Percentiles rank a stretch among this genome's conserved stretches.
phyloP scores from a whole-genome alignment of 768 basidiomycete genomes.

The Tulasnella sp. region DNA sequence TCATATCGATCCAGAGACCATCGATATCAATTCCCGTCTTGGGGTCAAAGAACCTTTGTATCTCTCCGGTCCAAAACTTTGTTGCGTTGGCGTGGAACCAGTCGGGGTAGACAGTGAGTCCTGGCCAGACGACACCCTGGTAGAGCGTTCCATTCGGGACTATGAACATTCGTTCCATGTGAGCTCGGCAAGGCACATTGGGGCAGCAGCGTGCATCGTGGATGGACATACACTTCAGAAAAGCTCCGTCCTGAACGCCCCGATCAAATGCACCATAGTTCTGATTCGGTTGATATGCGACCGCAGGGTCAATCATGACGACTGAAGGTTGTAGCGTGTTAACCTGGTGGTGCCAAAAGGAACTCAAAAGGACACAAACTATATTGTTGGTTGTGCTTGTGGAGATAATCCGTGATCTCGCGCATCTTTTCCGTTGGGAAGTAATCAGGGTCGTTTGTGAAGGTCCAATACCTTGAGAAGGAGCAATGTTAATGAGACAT shows the following conservation, averaged over 20 bases:
- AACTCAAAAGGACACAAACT: constrained; percentile 33
- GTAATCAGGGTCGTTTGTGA: constrained; percentile 60
- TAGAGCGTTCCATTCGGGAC: constrained; percentile 18
- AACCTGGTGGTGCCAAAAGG: not conserved
- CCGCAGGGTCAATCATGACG: constrained; percentile 67
- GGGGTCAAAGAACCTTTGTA: constrained; percentile 22
- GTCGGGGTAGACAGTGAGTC: constrained; percentile 26
- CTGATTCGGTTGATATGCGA: constrained; percentile 43
- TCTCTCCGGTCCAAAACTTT: constrained; percentile 25
- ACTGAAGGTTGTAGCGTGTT: constrained; percentile 33
- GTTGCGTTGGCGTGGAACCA: constrained; percentile 26
- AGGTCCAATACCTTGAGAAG: constrained; percentile 41
- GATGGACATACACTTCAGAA: constrained; percentile 6
- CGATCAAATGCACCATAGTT: constrained; percentile 49
- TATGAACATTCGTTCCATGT: not conserved
- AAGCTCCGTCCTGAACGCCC: constrained; percentile 37
- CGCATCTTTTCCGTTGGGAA: constrained; percentile 58
- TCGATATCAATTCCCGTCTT: constrained; percentile 23
- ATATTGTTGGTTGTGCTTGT: constrained; percentile 50
- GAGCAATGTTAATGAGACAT: not conserved
- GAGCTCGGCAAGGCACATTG: not conserved
- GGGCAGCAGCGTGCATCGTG: not conserved
- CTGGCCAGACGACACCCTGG: constrained; percentile 27
- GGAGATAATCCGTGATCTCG: constrained; percentile 57
- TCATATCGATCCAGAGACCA: constrained; percentile 45